Base-by-base conservation (phyloP, 192 early-diverging fungal genomes). In the Backusella westeae region DNA sequence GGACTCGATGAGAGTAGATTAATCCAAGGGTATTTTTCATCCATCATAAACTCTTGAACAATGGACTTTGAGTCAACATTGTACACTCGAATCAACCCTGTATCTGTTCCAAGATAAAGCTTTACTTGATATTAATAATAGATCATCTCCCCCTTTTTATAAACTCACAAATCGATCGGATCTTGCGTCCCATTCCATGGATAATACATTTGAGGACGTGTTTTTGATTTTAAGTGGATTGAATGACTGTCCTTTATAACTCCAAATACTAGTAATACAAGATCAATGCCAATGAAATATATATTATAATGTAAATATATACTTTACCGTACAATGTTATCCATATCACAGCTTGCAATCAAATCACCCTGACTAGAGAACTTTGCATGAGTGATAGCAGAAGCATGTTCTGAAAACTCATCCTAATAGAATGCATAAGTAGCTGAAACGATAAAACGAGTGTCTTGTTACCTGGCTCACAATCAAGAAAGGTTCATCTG, bases 301-400 rank as follows among this genome's bases (percentile, higher is more conserved):
- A 32, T 32, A 32, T 32, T 32, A 72, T 68, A 21, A 2, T 59
- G 2, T 32, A 2, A 4, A 73, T 73, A 34, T 73, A 34, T n/a
- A 23, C 17, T 80, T 69, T 85, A 89, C 84, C 86, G 77, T 35
- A 89, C 82, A 76, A 88, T 85, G 65, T 87, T 89, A 67, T 91
- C 89, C 44, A 85, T 82, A 79, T 91, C 89, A 74, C 88, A 89
- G 59, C 89, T 91, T 21, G 87, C 86, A 46, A 91, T 91, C 39
- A 88, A 72, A 23, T 80, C 84, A 0, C 89, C 89, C 53, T 87
- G 82, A 32, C 74, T 83, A 5, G 89, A 91, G 66, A 89, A 88
- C 42, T 82, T 84, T 23, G 88, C 88, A 71, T 85, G 84, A 0
- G 85, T 83, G 29, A 91, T 87, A 1, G 87, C 88, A 5, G 88